phyloP scores from a whole-genome alignment of 1,139 yeast species.

The Yamadazyma membranifaciens region DNA sequence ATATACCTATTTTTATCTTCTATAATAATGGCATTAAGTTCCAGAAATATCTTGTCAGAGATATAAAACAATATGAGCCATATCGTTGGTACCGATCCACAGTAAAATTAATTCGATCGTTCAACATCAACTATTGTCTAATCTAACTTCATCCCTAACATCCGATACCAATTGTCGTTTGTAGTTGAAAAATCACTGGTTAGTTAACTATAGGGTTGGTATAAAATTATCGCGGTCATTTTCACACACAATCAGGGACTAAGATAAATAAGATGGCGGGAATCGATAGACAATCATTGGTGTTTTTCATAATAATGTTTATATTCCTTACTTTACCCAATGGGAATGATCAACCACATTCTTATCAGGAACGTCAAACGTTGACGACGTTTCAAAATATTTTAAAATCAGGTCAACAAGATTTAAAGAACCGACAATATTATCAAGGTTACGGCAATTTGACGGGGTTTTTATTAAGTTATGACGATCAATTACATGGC shows the following conservation, averaged over 20 bases:
- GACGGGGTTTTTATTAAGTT: conserved; percentile 69
- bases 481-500: conserved; percentile 49
- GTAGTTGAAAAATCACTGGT: too few relatives aligned
- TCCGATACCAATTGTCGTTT: too few relatives aligned
- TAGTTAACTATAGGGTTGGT: too few relatives aligned
- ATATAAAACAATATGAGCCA: too few relatives aligned
- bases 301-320: conserved; percentile 38
- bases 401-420: conserved; percentile 26
- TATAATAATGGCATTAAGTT: too few relatives aligned
- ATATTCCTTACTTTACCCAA: conserved; percentile 32
- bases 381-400: conserved; percentile 30
- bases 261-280: conserved; percentile 19
- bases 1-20: conserved; percentile 1
- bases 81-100: too few relatives aligned
- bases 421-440: conserved; percentile 44
- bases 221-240: conserved; percentile 1
- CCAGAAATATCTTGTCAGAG: too few relatives aligned
- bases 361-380: conserved; percentile 27
- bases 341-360: conserved; percentile 31
- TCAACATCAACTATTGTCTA: too few relatives aligned
- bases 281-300: conserved; percentile 38
- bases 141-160: too few relatives aligned
- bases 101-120: too few relatives aligned
- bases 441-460: conserved; percentile 63
- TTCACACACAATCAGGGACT: neutral